Evolutionary conservation across 1,139 yeast species (phyloP).

Genomic region (Lodderomyces pseudojiufengensis): DNA sequence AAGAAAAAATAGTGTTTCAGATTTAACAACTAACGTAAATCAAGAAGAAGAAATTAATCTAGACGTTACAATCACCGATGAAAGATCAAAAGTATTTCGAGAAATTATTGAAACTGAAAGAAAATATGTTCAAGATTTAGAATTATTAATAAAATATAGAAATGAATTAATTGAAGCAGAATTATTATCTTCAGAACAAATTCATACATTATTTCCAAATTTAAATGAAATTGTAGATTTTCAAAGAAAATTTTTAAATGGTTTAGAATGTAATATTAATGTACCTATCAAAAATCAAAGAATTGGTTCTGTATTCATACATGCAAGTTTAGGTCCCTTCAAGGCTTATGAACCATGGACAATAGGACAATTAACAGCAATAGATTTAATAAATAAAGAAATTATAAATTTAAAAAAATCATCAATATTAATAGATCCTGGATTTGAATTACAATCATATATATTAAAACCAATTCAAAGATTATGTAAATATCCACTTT

Average conservation of each 20-base stretch:
- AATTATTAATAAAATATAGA: slow-evolving; percentile 64
- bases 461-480: slow-evolving; percentile 93
- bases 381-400: slow-evolving; percentile 72
- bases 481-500: slow-evolving; percentile 85
- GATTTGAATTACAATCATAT: slow-evolving; percentile 85
- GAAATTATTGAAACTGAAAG: slow-evolving; percentile 89
- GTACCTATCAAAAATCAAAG: slow-evolving; percentile 76
- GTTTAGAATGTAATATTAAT: slow-evolving; percentile 81
- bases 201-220: slow-evolving; percentile 85
- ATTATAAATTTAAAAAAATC: slow-evolving; percentile 53
- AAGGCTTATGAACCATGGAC: slow-evolving; percentile 91
- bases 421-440: slow-evolving; percentile 69
- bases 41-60: slow-evolving; percentile 15
- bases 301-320: slow-evolving; percentile 81
- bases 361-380: slow-evolving; percentile 79
- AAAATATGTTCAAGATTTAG: slow-evolving; percentile 87
- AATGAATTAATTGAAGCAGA: slow-evolving; percentile 64
- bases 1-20: slow-evolving; percentile 2
- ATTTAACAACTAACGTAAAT: slow-evolving; percentile 1
- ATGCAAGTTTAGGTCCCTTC: slow-evolving; percentile 75
- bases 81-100: slow-evolving; percentile 72
- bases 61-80: slow-evolving; percentile 40
- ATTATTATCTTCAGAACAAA: slow-evolving; percentile 71
- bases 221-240: slow-evolving; percentile 81
- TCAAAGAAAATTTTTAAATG: slow-evolving; percentile 84